Percentiles rank a stretch among this genome's conserved stretches.
phyloP scores from a whole-genome alignment of 129 eudicot genomes.

The Flaveria bidentis region DNA sequence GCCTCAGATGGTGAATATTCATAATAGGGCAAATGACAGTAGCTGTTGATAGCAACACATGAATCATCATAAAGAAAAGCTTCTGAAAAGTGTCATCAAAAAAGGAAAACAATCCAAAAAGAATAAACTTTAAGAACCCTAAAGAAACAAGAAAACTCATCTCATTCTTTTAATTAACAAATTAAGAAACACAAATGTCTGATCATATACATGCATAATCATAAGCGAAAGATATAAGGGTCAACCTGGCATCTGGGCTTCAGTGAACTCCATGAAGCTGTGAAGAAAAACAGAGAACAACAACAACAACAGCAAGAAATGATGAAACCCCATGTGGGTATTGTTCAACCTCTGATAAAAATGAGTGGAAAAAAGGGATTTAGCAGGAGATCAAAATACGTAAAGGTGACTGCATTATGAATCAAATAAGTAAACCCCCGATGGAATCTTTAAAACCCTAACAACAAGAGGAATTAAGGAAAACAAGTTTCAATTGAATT shows the following conservation, averaged over 20 bases:
- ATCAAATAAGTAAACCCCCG: neutral
- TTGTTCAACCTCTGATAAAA: slow-evolving; percentile 17
- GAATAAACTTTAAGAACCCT: slow-evolving; percentile 32
- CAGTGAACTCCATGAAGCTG: slow-evolving; percentile 33
- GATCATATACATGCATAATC: neutral
- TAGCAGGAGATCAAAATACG: too few species aligned
- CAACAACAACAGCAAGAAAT: slow-evolving; percentile 19
- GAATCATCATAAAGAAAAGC: slow-evolving; percentile 10
- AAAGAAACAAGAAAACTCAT: slow-evolving; percentile 13
- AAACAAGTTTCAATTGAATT: neutral
- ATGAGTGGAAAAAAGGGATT: too few species aligned
- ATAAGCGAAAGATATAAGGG: neutral
- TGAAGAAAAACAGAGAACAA: slow-evolving; percentile 29
- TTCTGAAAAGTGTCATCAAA: slow-evolving; percentile 17
- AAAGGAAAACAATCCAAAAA: slow-evolving; percentile 15
- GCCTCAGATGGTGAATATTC: slow-evolving; percentile 7
- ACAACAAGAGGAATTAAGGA: neutral
- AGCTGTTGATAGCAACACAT: neutral
- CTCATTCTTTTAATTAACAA: neutral
- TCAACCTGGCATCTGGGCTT: slow-evolving; percentile 82
- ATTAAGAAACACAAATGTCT: slow-evolving; percentile 8
- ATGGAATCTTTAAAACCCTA: neutral
- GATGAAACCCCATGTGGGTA: slow-evolving; percentile 48
- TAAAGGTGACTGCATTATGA: slow-evolving; percentile 25
- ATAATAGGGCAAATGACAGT: neutral